A percentile compares a stretch with the other conserved stretches of the same genome.
Conservation (phyloP, 1,284 basidiomycete species). For the Coriolopsis trogii region DNA sequence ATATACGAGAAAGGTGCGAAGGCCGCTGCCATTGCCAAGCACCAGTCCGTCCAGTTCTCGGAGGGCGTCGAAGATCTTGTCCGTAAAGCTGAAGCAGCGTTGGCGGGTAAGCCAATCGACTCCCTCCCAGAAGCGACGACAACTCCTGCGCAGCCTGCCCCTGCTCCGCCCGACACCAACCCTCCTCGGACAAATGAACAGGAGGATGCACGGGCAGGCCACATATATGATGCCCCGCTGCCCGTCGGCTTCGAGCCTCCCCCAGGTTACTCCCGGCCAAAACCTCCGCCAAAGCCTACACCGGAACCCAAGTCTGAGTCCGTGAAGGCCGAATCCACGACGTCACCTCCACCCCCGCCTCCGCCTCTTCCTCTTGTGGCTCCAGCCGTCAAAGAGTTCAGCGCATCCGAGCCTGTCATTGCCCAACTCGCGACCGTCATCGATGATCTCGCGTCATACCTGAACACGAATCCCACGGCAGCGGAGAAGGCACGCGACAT, state of each 20-base stretch:
- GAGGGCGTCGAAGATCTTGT: constrained; percentile 70
- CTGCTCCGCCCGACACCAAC: constrained; percentile 32
- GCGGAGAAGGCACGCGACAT: constrained; percentile 71
- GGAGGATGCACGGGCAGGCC: constrained; percentile 28
- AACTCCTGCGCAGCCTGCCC: constrained; percentile 36
- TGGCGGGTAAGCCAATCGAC: constrained; percentile 47
- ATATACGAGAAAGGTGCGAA: constrained; percentile 43
- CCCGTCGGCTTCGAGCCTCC: constrained; percentile 92
- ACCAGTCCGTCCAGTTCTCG: constrained; percentile 55
- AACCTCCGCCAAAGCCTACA: constrained; percentile 38
- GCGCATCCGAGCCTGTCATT: constrained; percentile 84
- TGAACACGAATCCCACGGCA: constrained; percentile 74
- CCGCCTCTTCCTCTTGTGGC: constrained; percentile 78
- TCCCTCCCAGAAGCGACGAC: constrained; percentile 36
- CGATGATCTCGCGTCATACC: constrained; percentile 87
- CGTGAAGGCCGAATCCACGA: constrained; percentile 30
- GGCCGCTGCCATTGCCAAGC: constrained; percentile 46
- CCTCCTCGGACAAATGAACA: constrained; percentile 23
- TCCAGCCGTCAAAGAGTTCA: constrained; percentile 78
- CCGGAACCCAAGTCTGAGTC: constrained; percentile 33
- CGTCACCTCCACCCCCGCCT: constrained; percentile 31
- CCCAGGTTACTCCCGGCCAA: constrained; percentile 76
- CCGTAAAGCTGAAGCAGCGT: constrained; percentile 67
- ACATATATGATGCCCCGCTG: constrained; percentile 73
- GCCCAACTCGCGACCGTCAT: constrained; percentile 92